Base-by-base conservation (phyloP, 176 grass and related monocot species). In the Oryza rufipogon region DNA sequence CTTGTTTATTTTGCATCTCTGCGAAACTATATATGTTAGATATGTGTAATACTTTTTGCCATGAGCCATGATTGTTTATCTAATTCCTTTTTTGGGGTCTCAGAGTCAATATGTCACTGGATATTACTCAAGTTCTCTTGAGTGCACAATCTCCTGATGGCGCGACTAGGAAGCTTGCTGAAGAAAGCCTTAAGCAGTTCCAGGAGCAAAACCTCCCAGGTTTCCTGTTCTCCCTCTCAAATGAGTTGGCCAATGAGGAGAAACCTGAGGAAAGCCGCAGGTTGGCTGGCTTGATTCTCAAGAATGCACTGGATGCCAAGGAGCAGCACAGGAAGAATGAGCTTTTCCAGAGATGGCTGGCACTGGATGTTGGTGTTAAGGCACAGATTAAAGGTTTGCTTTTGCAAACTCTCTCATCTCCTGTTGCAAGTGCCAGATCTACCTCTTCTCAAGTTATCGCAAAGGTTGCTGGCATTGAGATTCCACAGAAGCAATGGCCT, bases 391-490 rank as follows among this genome's bases (percentile, higher is more conserved):
- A 91, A 86, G 79, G 73, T 33, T 88, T 88, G 13, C 34, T 96
- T 66, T 80, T 93, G 60, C 91, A 88, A 84, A 93, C 94, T 44
- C 89, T 96, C 71, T 85, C 88, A 73, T 96, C 94, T 64, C 81
- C 88, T 80, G 70, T 93, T 87, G 79, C 89, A 80, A 90, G 86
- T 85, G 94, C 94, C 36, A 93, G 94, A 83, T 93, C 91, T 70
- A 96, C 94, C 41, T 87, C 94, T 49, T 93, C 94, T 58, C 94
- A 96, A 86, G 94, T 91, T 38, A 93, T 96, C 15, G 94, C 94
- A 0, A 96, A 96, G 81, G 71, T 96, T 76, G 94, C 94, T 25
- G 91, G 91, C 23, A 93, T 96, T 77, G 94, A 96, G 80, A 74
- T 96, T 61, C 94, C 91, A 23, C 88, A 91, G 68, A 89, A 96